These are phyloP conservation scores for Erodium texanum DNA, from an alignment of 441 rosid species.

Conservation along the genomic window DNA sequence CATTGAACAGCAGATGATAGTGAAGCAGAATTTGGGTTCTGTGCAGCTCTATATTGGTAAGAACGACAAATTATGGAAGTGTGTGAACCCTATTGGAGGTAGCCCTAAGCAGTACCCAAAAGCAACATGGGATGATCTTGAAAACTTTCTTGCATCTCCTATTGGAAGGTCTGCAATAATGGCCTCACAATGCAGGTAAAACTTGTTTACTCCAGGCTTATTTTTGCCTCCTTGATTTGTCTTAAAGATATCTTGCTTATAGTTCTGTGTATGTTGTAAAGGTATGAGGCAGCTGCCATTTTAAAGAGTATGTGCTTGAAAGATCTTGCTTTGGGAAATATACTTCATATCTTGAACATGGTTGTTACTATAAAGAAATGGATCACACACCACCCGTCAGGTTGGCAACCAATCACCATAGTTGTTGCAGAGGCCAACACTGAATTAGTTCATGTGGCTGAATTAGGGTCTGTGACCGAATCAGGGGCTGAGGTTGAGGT, in stretches of 20 bases:
- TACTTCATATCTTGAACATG: constrained; percentile 35
- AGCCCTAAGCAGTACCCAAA: constrained; percentile 28
- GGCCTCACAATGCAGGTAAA: constrained; percentile 43
- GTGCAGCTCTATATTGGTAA: constrained; percentile 32
- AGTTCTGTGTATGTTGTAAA: constrained; percentile 13
- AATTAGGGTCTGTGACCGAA: neutral
- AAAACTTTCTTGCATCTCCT: constrained; percentile 28
- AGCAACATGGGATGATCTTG: constrained; percentile 29
- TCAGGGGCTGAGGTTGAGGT: neutral
- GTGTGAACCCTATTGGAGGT: constrained; percentile 36
- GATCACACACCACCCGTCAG: constrained; percentile 30
- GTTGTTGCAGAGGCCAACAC: neutral
- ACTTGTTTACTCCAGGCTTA: neutral
- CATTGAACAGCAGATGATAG: constrained; percentile 35
- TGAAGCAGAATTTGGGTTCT: constrained; percentile 30
- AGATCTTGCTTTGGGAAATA: constrained; percentile 34
- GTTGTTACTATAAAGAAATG: constrained; percentile 27
- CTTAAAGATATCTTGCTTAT: neutral
- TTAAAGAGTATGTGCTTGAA: constrained; percentile 32
- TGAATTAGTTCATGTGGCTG: neutral
- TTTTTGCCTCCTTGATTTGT: neutral
- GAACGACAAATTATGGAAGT: constrained; percentile 36
- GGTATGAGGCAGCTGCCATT: constrained; percentile 39
- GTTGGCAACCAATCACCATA: constrained; percentile 42
- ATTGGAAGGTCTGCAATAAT: constrained; percentile 32